Evolutionary conservation across 1,284 basidiomycete species (phyloP), one percentile per base, ranked within the genome.

Genomic region (Caloboletus inedulis): DNA sequence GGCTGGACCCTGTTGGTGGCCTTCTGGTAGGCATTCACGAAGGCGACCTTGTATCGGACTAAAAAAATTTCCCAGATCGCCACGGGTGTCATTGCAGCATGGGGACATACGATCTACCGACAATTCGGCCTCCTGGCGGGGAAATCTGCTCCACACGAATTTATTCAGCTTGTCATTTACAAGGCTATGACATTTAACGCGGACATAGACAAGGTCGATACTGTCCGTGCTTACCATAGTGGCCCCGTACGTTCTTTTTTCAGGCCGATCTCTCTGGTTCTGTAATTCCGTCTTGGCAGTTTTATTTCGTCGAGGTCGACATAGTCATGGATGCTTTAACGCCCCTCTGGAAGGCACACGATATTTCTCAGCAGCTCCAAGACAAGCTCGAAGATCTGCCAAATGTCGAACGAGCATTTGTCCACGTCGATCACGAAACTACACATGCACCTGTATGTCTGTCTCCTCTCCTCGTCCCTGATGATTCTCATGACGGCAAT

Each of bases 251-350:
- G 80, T 43, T 10, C 13, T 23, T 37, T 39, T 43, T 43, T 14
- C 19, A 4, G 36, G 27, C n/a, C 2, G 13, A 35, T 21, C 7
- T 30, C 16, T 13, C 23, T 4, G 2, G 10, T 19, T 33, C 16
- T 18, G 35, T 45, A 18, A 56, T 27, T 29, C 12, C 3, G n/a
- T 4, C 19, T 49, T 50, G 40, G 55, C 40, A 93, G 72, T 80
- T 93, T 53, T 96, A 93, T 66, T 91, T 94, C 64, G 94, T 98
- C 43, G 95, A 98, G 72, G 81, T 98, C 9, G 96, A 98, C 70
- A 85, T 98, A 49, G 95, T 98, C 23, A 92, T 99, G 85, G 80
- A 87, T 59, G 89, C 87, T 4, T 83, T 86, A 55, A 97, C 94
- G 39, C 91, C 94, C 0, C 74, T 98, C 1, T 91, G 89, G 86